Base-by-base conservation (phyloP, 768 basidiomycete genomes). In the Cystobasidium ongulense region DNA sequence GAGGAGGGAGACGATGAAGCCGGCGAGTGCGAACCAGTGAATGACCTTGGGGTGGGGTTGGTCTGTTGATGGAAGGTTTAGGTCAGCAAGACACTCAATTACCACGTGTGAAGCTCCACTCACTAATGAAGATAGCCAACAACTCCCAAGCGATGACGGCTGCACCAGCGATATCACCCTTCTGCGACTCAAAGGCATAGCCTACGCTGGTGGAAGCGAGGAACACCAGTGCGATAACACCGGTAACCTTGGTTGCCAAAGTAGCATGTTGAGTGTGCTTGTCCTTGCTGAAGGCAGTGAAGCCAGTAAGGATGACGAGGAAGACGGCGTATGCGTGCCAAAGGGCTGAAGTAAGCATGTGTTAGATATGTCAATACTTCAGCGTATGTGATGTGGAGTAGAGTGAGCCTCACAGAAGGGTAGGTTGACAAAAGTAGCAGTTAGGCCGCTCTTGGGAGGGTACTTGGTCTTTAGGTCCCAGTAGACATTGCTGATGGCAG, bases 71-170 rank as follows among this genome's bases (percentile, higher is more conserved):
- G 74, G 79, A 78, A 54, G 78, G 79, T 11, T 21, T 63, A 53
- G 61, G 38, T 5, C 33, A 27, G 57, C 1, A 17, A 8, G 23
- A 46, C 76, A 36, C 74, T 67, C 41, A 29, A 59, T 25, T 35
- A n/a, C 31, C 31, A 73, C 25, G 59, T 57, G 21, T 75, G 72
- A 43, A 74, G 35, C 23, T 10, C 5, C 11, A 39, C 65, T 18
- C 50, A 67, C 65, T 29, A 31, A 63, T 63, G 74, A 41, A 97
- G 83, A 98, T 92, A 53, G 90, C 94, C 83, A 89, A 94, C 35
- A 99, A 85, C n/a, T 90, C 88, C 90, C 90, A 95, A 50, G 88
- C 87, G 79, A 97, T 92, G 75, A 90, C 92, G 77, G 93, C 86
- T 27, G 91, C 88, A 1, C 91, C 96, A 1, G 93, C 91, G 29